These are phyloP conservation scores for Pseudozyma tsukubaensis DNA, from an alignment of 1,284 basidiomycete genomes.

Conservation along the genomic window DNA sequence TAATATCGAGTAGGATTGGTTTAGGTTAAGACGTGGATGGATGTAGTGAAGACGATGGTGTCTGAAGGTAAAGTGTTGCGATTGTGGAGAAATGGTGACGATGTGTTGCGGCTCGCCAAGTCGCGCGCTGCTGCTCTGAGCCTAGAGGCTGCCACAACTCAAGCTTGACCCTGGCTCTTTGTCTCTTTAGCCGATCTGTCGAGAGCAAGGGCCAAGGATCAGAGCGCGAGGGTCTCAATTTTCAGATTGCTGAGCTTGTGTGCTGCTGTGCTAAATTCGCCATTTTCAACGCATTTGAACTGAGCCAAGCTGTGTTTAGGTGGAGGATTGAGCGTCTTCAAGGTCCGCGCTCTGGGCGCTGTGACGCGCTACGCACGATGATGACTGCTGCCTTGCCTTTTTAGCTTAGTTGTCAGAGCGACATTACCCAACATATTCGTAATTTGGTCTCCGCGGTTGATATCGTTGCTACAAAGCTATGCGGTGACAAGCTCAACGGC, in stretches of 20 bases:
- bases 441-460: no score
- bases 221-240: neutral
- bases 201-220: conserved; percentile 10
- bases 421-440: neutral
- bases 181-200: conserved; percentile 33
- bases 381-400: conserved; percentile 4
- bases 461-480: no score
- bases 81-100: conserved; percentile 7
- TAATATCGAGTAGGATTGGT: neutral
- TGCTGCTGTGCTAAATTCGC: no score
- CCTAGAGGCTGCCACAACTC: conserved; percentile 3
- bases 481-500: no score
- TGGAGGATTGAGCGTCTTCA: conserved; percentile 10
- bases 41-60: neutral
- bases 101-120: neutral
- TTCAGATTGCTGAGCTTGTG: conserved; percentile 1
- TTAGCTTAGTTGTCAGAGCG: conserved; percentile 9
- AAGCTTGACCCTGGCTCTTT: neutral
- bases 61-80: neutral
- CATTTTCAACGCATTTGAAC: neutral
- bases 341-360: neutral
- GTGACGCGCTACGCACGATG: conserved; percentile 23
- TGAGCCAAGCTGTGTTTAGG: neutral
- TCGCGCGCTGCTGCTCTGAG: conserved; percentile 2
- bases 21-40: neutral